These are phyloP conservation scores for Leccinum barrowsii DNA, from an alignment of 768 basidiomycete genomes.

Conservation along the genomic window DNA sequence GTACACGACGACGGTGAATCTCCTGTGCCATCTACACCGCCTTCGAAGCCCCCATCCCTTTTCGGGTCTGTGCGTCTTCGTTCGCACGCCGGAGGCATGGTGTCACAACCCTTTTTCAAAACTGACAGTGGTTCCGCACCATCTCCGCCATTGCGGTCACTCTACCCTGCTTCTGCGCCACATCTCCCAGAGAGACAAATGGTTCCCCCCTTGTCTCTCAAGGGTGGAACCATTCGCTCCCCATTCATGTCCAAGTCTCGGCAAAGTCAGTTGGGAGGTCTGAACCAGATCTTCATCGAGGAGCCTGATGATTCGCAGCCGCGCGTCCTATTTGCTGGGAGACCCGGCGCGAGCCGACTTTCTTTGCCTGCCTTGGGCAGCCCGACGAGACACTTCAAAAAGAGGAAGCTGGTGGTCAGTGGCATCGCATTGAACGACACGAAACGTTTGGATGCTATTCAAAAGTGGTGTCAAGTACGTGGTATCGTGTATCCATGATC, in stretches of 20 bases:
- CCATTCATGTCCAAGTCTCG: slow-evolving; percentile 28
- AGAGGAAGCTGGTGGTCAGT: slow-evolving; percentile 65
- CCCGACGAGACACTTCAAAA: slow-evolving; percentile 43
- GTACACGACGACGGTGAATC: slow-evolving; percentile 39
- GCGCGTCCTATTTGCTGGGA: slow-evolving; percentile 29
- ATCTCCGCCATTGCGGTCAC: slow-evolving; percentile 37
- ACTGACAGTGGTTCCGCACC: slow-evolving; percentile 21
- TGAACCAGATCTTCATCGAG: slow-evolving; percentile 25
- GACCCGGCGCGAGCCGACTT: slow-evolving; percentile 21
- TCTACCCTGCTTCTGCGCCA: slow-evolving; percentile 36
- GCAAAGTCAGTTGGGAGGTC: slow-evolving; percentile 8
- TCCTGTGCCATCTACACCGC: slow-evolving; percentile 37
- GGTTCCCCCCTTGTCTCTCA: slow-evolving; percentile 28
- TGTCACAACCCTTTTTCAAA: slow-evolving; percentile 35
- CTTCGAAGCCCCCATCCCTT: slow-evolving; percentile 32
- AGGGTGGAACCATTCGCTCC: slow-evolving; percentile 29
- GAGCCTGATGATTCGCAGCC: slow-evolving; percentile 27
- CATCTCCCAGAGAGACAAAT: slow-evolving; percentile 38
- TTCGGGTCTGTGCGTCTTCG: slow-evolving; percentile 33
- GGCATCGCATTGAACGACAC: slow-evolving; percentile 61
- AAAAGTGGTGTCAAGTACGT: slow-evolving; percentile 74
- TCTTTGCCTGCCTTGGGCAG: slow-evolving; percentile 34
- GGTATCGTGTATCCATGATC: not conserved
- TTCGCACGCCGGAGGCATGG: slow-evolving; percentile 22
- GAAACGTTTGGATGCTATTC: slow-evolving; percentile 62